Evolutionary conservation across 345 rosid species (phyloP), one percentile per base, ranked within the genome.

Genomic region (Combretum micranthum): DNA sequence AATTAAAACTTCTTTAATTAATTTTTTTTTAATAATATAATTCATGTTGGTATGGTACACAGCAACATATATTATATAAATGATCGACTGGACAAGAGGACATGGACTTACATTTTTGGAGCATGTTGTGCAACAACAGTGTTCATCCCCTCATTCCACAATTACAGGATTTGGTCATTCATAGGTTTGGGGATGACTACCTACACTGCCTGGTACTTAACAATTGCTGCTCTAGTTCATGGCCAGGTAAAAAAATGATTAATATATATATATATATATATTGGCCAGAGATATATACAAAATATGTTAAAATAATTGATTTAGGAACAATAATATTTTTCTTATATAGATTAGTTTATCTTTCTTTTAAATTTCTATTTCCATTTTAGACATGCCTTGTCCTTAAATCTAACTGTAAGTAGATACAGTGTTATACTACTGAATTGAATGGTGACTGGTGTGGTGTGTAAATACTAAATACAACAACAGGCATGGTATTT

Each of bases 111-210:
- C 26, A 94, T 94, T 55, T 94, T 94, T 62, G 99, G 99, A 75
- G 99, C 99, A 69, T 94, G 99, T 65, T 94, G 99, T 72, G 99
- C 99, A 42, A 94, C 99, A 55, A 94, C 99, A 3, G 97, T 94
- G 26, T 94, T 94, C 68, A 90, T 94, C 42, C 99, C 99, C 0
- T 94, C 99, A 9, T 94, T 94, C 51, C 99, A 90, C 75, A 94
- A 94, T 74, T 94, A 94, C 78, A 79, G 99, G 37, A 85, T 94
- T 50, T 94, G 99, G 99, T 87, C 99, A 16, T 94, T 94, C 72
- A 88, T 94, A 20, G 99, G 99, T 42, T 87, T 94, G 42, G 92
- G 85, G 25, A 94, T 94, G 99, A 94, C 99, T 69, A 94, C 99
- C n/a, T 94, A 90, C 72, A 94, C 99, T 5, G 99, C 99, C 52